Conservation (phyloP, 2,329 filamentous ascomycete species). For the Rhinocladiella similis region DNA sequence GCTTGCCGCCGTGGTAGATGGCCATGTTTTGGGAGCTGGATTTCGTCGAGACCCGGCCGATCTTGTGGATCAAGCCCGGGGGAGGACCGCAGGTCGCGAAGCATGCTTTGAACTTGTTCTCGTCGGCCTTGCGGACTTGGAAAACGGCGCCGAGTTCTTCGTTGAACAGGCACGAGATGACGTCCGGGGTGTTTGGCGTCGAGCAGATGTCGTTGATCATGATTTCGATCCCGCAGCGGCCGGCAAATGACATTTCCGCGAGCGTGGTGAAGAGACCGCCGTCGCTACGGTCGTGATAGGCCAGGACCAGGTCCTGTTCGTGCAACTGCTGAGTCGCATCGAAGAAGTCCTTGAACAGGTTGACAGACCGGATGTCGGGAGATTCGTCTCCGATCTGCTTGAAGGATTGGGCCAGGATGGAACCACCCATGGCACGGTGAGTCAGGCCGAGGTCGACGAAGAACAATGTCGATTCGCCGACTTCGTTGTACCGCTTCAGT, state of each 20-base stretch:
- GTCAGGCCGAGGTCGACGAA: slow-evolving; percentile 87
- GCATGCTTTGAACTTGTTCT: slow-evolving; percentile 81
- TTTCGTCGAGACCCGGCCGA: slow-evolving; percentile 69
- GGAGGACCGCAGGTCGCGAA: slow-evolving; percentile 90
- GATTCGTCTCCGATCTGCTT: slow-evolving; percentile 80
- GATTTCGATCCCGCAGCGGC: slow-evolving; percentile 82
- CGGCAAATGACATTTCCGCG: slow-evolving; percentile 97
- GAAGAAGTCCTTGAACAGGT: slow-evolving; percentile 84
- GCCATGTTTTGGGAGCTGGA: slow-evolving; percentile 72
- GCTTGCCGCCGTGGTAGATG: slow-evolving; percentile 68
- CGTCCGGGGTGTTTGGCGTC: slow-evolving; percentile 61
- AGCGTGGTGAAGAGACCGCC: slow-evolving; percentile 89
- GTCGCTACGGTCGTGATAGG: slow-evolving; percentile 93
- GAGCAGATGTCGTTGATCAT: slow-evolving; percentile 69
- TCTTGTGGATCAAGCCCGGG: slow-evolving; percentile 76
- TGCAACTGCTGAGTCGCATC: slow-evolving; percentile 74
- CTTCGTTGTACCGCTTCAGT: slow-evolving; percentile 77
- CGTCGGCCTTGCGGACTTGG: slow-evolving; percentile 83
- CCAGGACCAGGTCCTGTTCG: slow-evolving; percentile 72
- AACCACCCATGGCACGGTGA: slow-evolving; percentile 81
- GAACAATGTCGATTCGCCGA: slow-evolving; percentile 83
- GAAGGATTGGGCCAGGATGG: slow-evolving; percentile 86
- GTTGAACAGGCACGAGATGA: slow-evolving; percentile 84
- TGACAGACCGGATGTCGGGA: slow-evolving; percentile 80
- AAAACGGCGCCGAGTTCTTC: slow-evolving; percentile 96